Evolutionary conservation across 2,329 filamentous ascomycete species (phyloP), one percentile per base, ranked within the genome.

Genomic region (Lachnellula occidentalis): DNA sequence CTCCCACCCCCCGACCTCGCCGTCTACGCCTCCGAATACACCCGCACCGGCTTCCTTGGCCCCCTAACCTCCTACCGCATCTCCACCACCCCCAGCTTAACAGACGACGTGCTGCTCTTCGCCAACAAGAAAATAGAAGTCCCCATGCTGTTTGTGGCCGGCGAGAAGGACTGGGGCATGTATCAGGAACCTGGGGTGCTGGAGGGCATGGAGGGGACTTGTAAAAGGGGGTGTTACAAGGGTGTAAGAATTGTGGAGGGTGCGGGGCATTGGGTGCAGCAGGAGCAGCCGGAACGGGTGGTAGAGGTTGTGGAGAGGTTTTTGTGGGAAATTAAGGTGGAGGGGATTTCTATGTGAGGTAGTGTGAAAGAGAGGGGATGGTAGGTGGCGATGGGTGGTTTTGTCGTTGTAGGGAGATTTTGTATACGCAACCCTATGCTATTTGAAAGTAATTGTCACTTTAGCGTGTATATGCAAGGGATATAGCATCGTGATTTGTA

Each of bases 211-310:
- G 72, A 72, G 5, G 69, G 73, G 7, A 73, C 73, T 0, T 85
- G 81, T 58, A 71, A 68, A 24, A 74, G 78, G 55, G 41, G 41
- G 41, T 19, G 19, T 17, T 86, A 82, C 64, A 72, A 73, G 48
- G 79, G 80, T 0, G 68, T 73, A 34, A 76, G 66, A 48, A 70
- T 83, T 17, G 71, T 88, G 12, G 76, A 83, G 15, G 76, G 76
- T 0, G 83, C 83, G 4, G 85, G 85, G 0, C 86, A 88, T 71
- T 88, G 85, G 85, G 78, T 85, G 36, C 83, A 86, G 64, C 82
- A 87, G 68, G 84, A 88, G 66, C 74, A 81, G 65, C 78, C 82
- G 1, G 76, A 79, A 60, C 74, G 71, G 51, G 80, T 84, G 8
- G 70, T 74, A 0, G 65, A 73, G 50, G 73, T 74, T 54, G 70